These are phyloP conservation scores for Pseudogymnoascus sp. DNA, from an alignment of 2,329 filamentous ascomycete genomes.

Conservation along the genomic window DNA sequence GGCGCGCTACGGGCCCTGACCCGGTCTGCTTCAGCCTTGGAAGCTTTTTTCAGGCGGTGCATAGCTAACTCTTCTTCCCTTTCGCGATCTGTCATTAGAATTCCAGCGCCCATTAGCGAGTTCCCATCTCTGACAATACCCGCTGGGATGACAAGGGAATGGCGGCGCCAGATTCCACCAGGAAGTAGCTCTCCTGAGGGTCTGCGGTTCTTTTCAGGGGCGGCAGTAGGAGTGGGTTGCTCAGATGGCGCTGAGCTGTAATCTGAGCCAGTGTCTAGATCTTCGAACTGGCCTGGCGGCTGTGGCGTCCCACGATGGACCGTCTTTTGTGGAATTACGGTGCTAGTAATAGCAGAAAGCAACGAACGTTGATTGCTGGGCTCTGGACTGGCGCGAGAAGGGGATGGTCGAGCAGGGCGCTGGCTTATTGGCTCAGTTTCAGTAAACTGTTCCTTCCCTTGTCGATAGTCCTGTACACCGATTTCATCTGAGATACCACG, in stretches of 20 bases:
- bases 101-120: not conserved
- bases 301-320: not conserved
- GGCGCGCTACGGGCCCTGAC: no score
- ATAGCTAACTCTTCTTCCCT: not conserved
- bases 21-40: not conserved
- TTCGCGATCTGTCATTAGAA: not conserved
- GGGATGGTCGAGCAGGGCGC: not conserved
- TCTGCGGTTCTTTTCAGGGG: not conserved
- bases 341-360: conserved; percentile 2
- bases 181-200: not conserved
- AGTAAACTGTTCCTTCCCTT: not conserved
- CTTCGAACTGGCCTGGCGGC: not conserved
- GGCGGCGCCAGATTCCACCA: conserved; percentile 3
- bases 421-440: not conserved
- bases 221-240: not conserved
- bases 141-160: conserved; percentile 4
- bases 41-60: not conserved
- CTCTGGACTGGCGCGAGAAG: not conserved
- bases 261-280: not conserved
- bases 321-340: not conserved
- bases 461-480: not conserved
- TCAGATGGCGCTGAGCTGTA: not conserved
- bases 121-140: not conserved
- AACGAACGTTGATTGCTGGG: not conserved
- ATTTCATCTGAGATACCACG: not conserved